Evolutionary conservation across 2,329 filamentous ascomycete genomes (phyloP), one percentile per base, ranked within the genome.

Genomic region (Aspergillus niger): DNA sequence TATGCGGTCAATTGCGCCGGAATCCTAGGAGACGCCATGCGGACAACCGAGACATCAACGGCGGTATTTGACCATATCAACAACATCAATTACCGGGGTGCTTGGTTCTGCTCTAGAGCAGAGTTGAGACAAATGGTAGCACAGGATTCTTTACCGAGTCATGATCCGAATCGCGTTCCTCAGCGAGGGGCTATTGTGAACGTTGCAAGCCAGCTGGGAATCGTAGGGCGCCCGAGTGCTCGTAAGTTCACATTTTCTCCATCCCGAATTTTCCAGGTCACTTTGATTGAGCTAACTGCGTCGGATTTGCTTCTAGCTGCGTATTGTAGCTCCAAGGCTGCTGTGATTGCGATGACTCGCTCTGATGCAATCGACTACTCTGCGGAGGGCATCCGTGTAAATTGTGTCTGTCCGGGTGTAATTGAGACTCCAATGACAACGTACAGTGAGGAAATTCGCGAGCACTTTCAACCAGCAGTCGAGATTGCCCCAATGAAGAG

Each of bases 1-100:
- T 87, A 86, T 67, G 80, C 79, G 0, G 81, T 86, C 6, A 83
- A 83, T 59, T 85, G 83, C 55, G 85, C 84, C 0, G 85, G 85
- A 0, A 77, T 86, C 66, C 51, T 73, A 11, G 69, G 71, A 7
- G 51, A 66, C 5, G 55, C 66, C 3, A 43, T 63, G 20, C 68
- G 70, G 24, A 72, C 72, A 2, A 61, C 77, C 30, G 83, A 86
- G 52, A 83, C 79, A n/a, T 68, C 77, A 0, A 69, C 77, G 0
- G 76, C 77, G 1, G 76, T 75, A 8, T 87, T 86, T 49, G 84
- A 87, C 58, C 74, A 74, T 7, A 76, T 87, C 50, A 86, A 81
- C 39, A 78, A 74, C 43, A 77, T 86, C 67, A 87, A 87, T 64
- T 86, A 86, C 64, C 78, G 79, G 15, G 83, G 77, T 1, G 79